These are phyloP conservation scores for Suillus subalutaceus DNA, from an alignment of 768 basidiomycete genomes.

Conservation along the genomic window DNA sequence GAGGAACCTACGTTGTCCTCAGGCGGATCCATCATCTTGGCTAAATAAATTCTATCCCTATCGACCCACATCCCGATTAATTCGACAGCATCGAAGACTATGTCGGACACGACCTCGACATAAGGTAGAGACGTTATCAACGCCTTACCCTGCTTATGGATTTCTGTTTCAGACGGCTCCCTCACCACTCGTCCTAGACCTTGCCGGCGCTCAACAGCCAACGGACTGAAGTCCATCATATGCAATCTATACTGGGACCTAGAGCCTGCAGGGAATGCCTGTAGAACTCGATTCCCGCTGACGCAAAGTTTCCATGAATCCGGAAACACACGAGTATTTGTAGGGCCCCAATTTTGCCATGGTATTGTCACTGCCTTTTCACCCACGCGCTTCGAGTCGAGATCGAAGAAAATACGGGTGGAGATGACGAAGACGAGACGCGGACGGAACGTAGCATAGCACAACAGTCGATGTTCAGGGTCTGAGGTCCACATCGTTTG, in stretches of 20 bases:
- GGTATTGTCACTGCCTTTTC: not conserved
- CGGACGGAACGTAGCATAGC: not conserved
- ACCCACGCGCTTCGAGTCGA: not conserved
- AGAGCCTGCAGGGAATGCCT: not conserved
- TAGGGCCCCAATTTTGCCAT: conserved; percentile 11
- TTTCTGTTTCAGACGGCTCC: not conserved
- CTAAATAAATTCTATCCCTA: not conserved
- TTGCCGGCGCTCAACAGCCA: not conserved
- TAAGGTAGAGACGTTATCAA: conserved; percentile 9
- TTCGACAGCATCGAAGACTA: not conserved
- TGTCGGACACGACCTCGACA: conserved; percentile 3
- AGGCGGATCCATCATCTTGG: not conserved
- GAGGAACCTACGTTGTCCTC: not conserved
- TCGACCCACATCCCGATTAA: not conserved
- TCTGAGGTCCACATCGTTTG: conserved; percentile 1
- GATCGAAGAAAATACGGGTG: not conserved
- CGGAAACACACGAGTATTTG: conserved; percentile 3
- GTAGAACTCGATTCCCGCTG: not conserved
- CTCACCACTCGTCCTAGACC: conserved; percentile 2
- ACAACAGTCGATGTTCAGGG: conserved; percentile 1
- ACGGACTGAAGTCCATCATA: conserved; percentile 3
- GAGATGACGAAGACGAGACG: not conserved
- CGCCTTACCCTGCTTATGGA: too few species aligned
- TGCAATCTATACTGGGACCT: not conserved
- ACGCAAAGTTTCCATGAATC: not conserved